phyloP scores from a whole-genome alignment of 768 basidiomycete genomes.

The Calocybe indica region DNA sequence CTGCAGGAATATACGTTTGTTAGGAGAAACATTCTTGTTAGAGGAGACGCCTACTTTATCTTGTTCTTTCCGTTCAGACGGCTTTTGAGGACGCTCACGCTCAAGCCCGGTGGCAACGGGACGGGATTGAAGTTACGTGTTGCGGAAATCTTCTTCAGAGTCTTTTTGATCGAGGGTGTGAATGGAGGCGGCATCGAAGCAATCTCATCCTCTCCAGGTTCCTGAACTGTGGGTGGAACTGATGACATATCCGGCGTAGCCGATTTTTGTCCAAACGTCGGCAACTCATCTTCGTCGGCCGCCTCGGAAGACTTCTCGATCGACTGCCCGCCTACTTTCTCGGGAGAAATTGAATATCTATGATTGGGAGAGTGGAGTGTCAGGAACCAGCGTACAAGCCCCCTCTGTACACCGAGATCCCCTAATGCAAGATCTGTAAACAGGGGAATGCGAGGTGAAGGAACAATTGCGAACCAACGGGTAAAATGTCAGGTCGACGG shows the following conservation, averaged over 20 bases:
- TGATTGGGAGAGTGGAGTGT: conserved; percentile 51
- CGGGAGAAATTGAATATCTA: conserved; percentile 41
- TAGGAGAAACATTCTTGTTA: conserved; percentile 4
- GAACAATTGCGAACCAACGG: conserved; percentile 24
- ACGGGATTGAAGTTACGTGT: conserved; percentile 16
- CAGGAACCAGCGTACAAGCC: conserved; percentile 63
- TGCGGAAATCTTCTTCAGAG: conserved; percentile 32
- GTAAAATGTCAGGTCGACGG: conserved; percentile 74
- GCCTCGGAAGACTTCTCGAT: conserved; percentile 3
- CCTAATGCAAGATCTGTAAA: conserved; percentile 31
- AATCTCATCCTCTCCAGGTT: conserved; percentile 21
- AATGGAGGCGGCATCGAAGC: conserved; percentile 48
- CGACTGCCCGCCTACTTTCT: conserved; percentile 30
- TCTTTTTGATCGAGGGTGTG: conserved; percentile 63
- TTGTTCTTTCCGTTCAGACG: conserved; percentile 66
- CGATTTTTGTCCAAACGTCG: conserved; percentile 15
- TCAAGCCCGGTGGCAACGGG: conserved; percentile 56
- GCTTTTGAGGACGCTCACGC: conserved; percentile 47
- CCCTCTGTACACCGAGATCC: conserved; percentile 81
- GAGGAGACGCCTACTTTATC: conserved; percentile 47
- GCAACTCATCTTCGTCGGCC: conserved; percentile 26
- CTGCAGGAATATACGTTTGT: conserved; percentile 26
- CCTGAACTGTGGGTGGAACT: conserved; percentile 24
- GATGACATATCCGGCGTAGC: conserved; percentile 24
- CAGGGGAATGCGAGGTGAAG: neutral